Evolutionary conservation across 2,329 filamentous ascomycete genomes (phyloP).

Genomic region (Leptographium radiaticola): DNA sequence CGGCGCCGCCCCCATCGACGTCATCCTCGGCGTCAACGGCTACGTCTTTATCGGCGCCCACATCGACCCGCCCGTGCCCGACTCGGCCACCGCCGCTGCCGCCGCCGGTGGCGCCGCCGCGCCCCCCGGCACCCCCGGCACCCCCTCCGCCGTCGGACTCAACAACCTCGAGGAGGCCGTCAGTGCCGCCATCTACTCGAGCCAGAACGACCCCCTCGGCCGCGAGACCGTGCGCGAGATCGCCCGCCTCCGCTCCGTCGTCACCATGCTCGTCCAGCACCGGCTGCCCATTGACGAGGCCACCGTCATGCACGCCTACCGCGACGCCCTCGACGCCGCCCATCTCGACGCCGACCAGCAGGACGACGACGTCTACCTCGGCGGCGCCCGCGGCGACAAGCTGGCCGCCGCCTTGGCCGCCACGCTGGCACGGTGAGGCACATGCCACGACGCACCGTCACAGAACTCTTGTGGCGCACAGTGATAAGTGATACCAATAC

Average conservation of each 20-base stretch:
- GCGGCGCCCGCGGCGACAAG: constrained; percentile 40
- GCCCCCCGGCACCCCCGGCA: constrained; percentile 15
- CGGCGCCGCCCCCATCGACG: constrained; percentile 57
- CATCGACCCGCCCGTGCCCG: constrained; percentile 28
- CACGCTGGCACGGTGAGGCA: not conserved
- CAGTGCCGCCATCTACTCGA: constrained; percentile 78
- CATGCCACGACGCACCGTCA: too few species aligned
- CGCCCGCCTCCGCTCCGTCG: constrained; percentile 65
- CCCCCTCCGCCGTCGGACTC: constrained; percentile 34
- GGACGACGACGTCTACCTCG: constrained; percentile 46
- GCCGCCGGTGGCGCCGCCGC: constrained; percentile 30
- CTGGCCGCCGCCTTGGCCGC: constrained; percentile 29
- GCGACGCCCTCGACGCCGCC: constrained; percentile 64
- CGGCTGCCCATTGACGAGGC: constrained; percentile 83
- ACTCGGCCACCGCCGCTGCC: constrained; percentile 29
- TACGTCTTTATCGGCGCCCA: constrained; percentile 65
- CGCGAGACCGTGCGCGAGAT: constrained; percentile 76
- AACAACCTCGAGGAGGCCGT: constrained; percentile 82
- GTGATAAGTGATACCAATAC: too few species aligned
- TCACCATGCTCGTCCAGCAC: constrained; percentile 69
- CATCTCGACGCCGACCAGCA: constrained; percentile 38
- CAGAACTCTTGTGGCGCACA: too few species aligned
- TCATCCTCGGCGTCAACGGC: constrained; percentile 88
- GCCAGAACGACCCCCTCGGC: constrained; percentile 80
- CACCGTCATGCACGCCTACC: constrained; percentile 70